Percentiles rank a stretch among this genome's conserved stretches.
These are phyloP conservation scores for Syzygium grande DNA, from an alignment of 345 rosid genomes.

Conservation along the genomic window DNA sequence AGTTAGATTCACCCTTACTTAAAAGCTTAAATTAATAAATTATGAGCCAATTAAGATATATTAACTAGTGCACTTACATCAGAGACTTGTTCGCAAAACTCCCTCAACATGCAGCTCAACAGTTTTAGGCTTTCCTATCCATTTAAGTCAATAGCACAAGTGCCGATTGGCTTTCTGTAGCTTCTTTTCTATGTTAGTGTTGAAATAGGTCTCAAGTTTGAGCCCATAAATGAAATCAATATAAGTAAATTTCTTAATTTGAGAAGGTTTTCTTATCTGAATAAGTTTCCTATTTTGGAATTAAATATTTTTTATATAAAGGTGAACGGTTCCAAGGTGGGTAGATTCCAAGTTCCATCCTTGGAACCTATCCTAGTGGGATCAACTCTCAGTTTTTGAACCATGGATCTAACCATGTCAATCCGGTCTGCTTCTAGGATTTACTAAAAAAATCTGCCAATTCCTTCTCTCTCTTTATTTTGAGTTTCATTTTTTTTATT, in stretches of 20 bases:
- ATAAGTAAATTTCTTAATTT: not conserved
- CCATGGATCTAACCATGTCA: not conserved
- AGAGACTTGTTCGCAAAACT: not conserved
- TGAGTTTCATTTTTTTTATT: not conserved
- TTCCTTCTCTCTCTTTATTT: not conserved
- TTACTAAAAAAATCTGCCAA: not conserved
- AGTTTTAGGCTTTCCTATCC: not conserved
- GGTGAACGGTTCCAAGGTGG: accelerated
- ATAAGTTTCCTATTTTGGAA: not conserved
- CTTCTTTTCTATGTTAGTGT: not conserved
- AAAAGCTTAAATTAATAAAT: not conserved
- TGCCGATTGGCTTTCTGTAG: not conserved
- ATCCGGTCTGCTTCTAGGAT: not conserved
- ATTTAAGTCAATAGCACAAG: not conserved
- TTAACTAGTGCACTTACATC: not conserved
- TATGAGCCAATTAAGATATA: not conserved
- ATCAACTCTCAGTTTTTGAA: not conserved
- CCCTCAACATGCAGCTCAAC: not conserved
- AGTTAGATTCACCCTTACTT: accelerated
- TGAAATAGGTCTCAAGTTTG: not conserved
- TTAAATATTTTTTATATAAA: not conserved
- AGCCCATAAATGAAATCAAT: not conserved
- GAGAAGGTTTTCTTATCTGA: not conserved
- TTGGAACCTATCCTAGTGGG: accelerated
- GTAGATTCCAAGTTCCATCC: not conserved